These are phyloP conservation scores for Penstemon eatonii DNA, from an alignment of 257 asterid genomes.

Conservation along the genomic window DNA sequence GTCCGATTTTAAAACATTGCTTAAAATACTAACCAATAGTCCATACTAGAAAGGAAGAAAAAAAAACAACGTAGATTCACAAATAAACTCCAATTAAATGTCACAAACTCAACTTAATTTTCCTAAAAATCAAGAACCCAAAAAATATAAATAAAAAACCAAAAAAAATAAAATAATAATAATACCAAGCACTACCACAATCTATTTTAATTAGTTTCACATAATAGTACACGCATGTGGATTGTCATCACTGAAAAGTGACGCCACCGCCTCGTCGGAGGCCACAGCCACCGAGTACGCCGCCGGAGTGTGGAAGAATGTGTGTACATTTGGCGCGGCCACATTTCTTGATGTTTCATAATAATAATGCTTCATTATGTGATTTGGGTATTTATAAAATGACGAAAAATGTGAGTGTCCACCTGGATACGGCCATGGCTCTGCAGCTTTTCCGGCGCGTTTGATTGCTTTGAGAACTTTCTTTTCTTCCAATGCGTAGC, in stretches of 20 bases:
- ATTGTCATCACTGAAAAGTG: constrained; percentile 88
- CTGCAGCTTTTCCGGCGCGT: constrained; percentile 92
- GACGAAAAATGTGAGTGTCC: constrained; percentile 68
- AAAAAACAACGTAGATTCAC: too few species aligned
- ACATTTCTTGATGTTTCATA: constrained; percentile 67
- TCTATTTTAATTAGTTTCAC: constrained; percentile 34
- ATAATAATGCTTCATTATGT: constrained; percentile 72
- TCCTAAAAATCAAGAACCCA: too few species aligned
- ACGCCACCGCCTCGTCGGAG: constrained; percentile 86
- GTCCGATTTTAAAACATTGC: too few species aligned
- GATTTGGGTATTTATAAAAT: constrained; percentile 78
- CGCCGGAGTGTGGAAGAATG: constrained; percentile 85
- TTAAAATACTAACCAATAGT: too few species aligned
- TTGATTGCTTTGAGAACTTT: constrained; percentile 76
- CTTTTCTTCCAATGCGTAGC: constrained; percentile 68
- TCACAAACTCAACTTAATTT: too few species aligned
- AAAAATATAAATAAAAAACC: background rate
- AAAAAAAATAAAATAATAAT: background rate
- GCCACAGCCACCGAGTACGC: constrained; percentile 81
- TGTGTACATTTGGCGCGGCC: constrained; percentile 59
- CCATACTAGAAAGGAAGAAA: too few species aligned
- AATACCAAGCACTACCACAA: background rate
- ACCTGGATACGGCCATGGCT: constrained; percentile 93
- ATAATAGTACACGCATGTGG: constrained; percentile 87
- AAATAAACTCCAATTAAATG: background rate